Percentiles rank a stretch among this genome's conserved stretches.
Conservation (phyloP, 805 yeast genomes). For the Monosporozyma yasuniensis region DNA sequence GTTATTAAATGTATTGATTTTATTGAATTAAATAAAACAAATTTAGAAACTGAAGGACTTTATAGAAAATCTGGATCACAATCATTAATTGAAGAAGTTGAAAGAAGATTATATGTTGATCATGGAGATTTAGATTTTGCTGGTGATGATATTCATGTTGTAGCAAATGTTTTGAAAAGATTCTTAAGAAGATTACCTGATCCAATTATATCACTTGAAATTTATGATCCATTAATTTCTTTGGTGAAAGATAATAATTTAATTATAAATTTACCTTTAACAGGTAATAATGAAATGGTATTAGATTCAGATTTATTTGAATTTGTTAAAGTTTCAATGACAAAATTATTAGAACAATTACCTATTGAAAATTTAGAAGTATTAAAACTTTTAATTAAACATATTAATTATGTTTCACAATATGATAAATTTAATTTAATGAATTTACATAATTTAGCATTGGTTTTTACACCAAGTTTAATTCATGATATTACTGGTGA, state of each 20-base stretch:
- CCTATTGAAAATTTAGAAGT: constrained; percentile 63
- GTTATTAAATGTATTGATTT: constrained; percentile 63
- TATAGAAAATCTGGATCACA: constrained; percentile 85
- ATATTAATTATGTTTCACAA: constrained; percentile 51
- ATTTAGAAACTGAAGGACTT: constrained; percentile 67
- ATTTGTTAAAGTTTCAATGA: constrained; percentile 23
- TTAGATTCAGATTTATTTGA: constrained; percentile 7
- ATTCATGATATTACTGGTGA: constrained; percentile 73
- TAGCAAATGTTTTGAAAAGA: constrained; percentile 78
- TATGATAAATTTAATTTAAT: constrained; percentile 58
- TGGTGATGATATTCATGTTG: constrained; percentile 71
- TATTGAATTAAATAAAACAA: constrained; percentile 42
- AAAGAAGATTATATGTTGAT: constrained; percentile 18
- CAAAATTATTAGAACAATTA: constrained; percentile 23
- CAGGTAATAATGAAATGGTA: constrained; percentile 6
- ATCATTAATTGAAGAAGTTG: constrained; percentile 34
- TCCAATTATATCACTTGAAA: constrained; percentile 66
- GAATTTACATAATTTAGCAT: constrained; percentile 74
- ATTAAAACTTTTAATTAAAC: constrained; percentile 49
- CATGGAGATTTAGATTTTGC: constrained; percentile 24
- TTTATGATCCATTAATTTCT: constrained; percentile 58
- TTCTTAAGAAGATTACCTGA: constrained; percentile 77
- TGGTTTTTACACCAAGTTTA: constrained; percentile 91
- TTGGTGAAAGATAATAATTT: constrained; percentile 35
- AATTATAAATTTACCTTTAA: constrained; percentile 15